Percentiles rank a stretch among this genome's conserved stretches.
phyloP scores from a whole-genome alignment of 805 yeast genomes.

The Ogataea populi-albae region DNA sequence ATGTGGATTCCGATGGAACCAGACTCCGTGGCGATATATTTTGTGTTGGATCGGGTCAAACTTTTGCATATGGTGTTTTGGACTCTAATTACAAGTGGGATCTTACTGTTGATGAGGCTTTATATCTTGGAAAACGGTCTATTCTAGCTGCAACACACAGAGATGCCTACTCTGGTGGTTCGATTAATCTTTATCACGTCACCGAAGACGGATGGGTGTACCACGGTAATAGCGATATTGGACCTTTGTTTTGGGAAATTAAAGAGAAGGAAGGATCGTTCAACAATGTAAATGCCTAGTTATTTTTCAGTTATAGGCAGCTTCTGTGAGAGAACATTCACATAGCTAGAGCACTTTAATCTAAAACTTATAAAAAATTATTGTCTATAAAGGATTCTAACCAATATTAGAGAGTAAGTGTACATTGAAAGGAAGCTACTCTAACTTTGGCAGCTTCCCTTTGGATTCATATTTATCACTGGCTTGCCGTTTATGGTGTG shows the following conservation, averaged over 20 bases:
- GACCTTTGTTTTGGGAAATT: conserved; percentile 85
- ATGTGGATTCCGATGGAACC: conserved; percentile 96
- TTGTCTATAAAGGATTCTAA: no score
- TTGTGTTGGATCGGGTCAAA: conserved; percentile 99
- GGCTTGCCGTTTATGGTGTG: no score
- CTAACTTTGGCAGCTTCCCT: conserved; percentile 8
- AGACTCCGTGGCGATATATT: conserved; percentile 91
- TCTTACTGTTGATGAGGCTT: conserved; percentile 86
- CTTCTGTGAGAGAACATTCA: not conserved
- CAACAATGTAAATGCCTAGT: conserved; percentile 72
- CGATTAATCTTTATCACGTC: conserved; percentile 88
- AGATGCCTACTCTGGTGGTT: conserved; percentile 98
- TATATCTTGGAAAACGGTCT: conserved; percentile 90
- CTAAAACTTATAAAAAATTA: no score
- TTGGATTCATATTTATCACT: conserved; percentile 11
- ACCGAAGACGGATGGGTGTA: conserved; percentile 92
- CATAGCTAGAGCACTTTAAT: not conserved
- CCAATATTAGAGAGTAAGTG: no score
- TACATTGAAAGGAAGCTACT: conserved; percentile 3
- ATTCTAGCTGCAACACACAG: conserved; percentile 97
- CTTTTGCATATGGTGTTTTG: conserved; percentile 97
- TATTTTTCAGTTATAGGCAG: no score
- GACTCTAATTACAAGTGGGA: conserved; percentile 94
- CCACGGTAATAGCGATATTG: conserved; percentile 95
- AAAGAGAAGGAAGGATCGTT: conserved; percentile 87